Evolutionary conservation across 768 basidiomycete genomes (phyloP).

Genomic region (Filobasidium floriforme): DNA sequence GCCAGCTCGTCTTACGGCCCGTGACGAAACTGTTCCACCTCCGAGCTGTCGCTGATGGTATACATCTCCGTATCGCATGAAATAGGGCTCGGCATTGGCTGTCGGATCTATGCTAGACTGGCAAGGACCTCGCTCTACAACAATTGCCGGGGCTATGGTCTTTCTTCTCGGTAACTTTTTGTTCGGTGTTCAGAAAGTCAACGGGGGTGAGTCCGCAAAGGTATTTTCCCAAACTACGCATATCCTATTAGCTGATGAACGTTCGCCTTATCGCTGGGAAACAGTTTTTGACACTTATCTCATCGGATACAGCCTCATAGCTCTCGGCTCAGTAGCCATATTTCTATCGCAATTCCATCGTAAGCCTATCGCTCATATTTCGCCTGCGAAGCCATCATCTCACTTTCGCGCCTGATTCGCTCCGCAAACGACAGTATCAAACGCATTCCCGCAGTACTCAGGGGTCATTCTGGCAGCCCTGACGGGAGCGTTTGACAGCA

Average conservation of each 20-base stretch:
- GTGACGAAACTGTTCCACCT: not conserved
- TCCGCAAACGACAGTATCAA: constrained; percentile 33
- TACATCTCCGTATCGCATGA: constrained; percentile 2
- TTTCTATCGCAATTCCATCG: constrained; percentile 47
- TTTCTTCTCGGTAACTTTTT: constrained; percentile 43
- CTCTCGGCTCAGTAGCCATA: constrained; percentile 46
- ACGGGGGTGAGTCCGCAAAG: constrained; percentile 26
- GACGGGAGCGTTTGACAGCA: constrained; percentile 47
- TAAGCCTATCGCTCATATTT: constrained; percentile 18
- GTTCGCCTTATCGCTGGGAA: too few species aligned
- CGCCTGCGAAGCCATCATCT: too few species aligned
- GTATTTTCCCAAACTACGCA: not conserved
- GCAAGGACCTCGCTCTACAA: constrained; percentile 41
- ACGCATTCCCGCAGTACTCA: constrained; percentile 45
- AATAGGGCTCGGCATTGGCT: constrained; percentile 37
- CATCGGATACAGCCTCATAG: constrained; percentile 44
- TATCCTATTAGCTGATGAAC: not conserved
- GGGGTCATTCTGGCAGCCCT: constrained; percentile 46
- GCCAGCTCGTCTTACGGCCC: too few species aligned
- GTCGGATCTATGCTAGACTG: constrained; percentile 39
- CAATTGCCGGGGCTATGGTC: constrained; percentile 39
- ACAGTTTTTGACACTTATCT: constrained; percentile 42
- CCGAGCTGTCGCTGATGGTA: not conserved
- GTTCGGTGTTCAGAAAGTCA: constrained; percentile 35
- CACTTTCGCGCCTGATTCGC: not conserved